These are phyloP conservation scores for Kwoniella newhampshirensis DNA, from an alignment of 768 basidiomycete genomes.

Conservation along the genomic window DNA sequence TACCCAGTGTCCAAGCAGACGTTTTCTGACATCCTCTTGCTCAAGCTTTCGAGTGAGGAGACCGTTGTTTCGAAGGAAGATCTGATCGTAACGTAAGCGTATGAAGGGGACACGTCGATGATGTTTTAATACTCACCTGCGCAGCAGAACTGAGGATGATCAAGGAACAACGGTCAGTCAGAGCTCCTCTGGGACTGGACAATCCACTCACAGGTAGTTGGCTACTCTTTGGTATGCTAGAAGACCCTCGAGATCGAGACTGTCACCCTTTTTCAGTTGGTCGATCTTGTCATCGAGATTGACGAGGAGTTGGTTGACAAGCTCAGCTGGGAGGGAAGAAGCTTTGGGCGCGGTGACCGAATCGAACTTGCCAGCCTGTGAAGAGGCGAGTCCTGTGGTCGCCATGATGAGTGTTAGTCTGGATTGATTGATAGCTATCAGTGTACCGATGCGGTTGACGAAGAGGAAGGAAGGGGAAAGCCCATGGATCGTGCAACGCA, in stretches of 20 bases:
- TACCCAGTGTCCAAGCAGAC: slow-evolving; percentile 80
- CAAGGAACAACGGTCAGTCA: slow-evolving; percentile 3
- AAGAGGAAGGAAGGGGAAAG: too few species aligned
- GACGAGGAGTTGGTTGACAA: slow-evolving; percentile 59
- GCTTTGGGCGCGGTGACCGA: slow-evolving; percentile 62
- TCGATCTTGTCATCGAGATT: slow-evolving; percentile 57
- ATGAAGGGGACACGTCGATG: neutral
- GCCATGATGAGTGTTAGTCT: slow-evolving; percentile 39
- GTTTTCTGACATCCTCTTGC: slow-evolving; percentile 72
- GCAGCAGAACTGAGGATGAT: slow-evolving; percentile 28
- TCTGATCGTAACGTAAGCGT: slow-evolving; percentile 2
- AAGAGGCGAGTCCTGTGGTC: slow-evolving; percentile 45
- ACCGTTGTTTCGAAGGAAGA: slow-evolving; percentile 74
- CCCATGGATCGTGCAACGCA: too few species aligned
- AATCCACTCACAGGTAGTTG: slow-evolving; percentile 44
- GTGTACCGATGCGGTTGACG: too few species aligned
- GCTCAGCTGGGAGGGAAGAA: slow-evolving; percentile 63
- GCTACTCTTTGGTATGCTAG: slow-evolving; percentile 50
- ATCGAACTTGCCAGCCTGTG: slow-evolving; percentile 38
- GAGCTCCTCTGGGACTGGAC: too few species aligned
- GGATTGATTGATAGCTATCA: too few species aligned
- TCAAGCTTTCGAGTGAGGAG: slow-evolving; percentile 63
- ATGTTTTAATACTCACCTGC: slow-evolving; percentile 14
- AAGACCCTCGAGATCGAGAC: slow-evolving; percentile 49
- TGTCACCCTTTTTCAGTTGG: slow-evolving; percentile 60